Conservation (phyloP, 2,329 filamentous ascomycete species). For the Elsinoe necatrix region DNA sequence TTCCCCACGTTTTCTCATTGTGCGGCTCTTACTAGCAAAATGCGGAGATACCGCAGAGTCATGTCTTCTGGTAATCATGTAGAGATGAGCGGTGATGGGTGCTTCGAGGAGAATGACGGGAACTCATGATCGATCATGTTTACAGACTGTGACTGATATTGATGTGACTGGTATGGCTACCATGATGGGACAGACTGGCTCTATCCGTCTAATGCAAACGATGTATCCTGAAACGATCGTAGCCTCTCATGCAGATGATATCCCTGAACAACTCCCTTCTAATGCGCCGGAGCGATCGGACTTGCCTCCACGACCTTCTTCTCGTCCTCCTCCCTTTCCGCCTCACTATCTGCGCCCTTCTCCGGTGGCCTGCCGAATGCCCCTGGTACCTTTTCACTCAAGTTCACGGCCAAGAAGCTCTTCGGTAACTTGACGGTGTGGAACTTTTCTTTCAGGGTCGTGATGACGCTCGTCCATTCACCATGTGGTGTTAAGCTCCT, state of each 20-base stretch:
- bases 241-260: background rate
- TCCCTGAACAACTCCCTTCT: background rate
- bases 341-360: constrained; percentile 4
- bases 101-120: too few species aligned
- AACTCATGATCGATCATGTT: too few species aligned
- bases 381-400: constrained; percentile 41
- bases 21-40: background rate
- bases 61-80: background rate
- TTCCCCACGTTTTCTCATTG: background rate
- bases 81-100: background rate
- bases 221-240: background rate
- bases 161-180: constrained; percentile 1
- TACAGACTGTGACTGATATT: background rate
- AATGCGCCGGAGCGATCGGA: constrained; percentile 25
- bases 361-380: constrained; percentile 29
- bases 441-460: constrained; percentile 89
- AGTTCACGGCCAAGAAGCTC: constrained; percentile 43
- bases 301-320: constrained; percentile 20
- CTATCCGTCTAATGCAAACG: constrained; percentile 1
- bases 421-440: constrained; percentile 57
- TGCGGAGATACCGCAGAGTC: background rate
- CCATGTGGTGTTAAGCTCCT: constrained; percentile 82
- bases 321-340: constrained; percentile 17
- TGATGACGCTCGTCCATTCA: constrained; percentile 96
- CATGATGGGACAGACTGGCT: background rate